Evolutionary conservation across 768 basidiomycete species (phyloP), one percentile per base, ranked within the genome.

Genomic region (Astraeus odoratus): DNA sequence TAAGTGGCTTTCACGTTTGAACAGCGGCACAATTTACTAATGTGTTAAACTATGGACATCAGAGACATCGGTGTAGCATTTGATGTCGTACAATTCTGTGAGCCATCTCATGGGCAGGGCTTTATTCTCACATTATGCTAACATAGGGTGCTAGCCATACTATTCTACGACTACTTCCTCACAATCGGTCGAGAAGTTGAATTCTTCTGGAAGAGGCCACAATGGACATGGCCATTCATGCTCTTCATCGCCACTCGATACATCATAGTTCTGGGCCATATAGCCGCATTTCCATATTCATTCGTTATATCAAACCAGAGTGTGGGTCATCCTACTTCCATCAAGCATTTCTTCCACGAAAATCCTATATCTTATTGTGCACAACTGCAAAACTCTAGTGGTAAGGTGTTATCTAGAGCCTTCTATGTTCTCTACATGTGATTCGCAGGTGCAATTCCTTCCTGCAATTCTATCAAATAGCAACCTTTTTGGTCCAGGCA

Each of bases 241-340:
- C 50, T 72, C 6, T 73, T 73, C 57, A 69, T 64, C 46, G 36
- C 67, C 23, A 72, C 69, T 35, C 67, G 72, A 19, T 73, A 73
- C 42, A 34, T 67, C 27, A 47, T 58, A 2, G 42, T 73, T 13
- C 34, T 70, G 7, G 69, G 67, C 3, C 67, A 68, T 35, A 53
- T 70, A 8, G 69, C 70, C 1, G 57, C 70, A 10, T 45, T 68
- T 40, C 7, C 13, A 13, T 29, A 29, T 29, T 29, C 27, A 13
- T 39, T 69, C 9, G 60, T 68, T 25, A 63, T 52, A 20, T 69
- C 66, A 43, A 69, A 20, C 20, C 19, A 38, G 19, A 23, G 8
- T 5, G 1, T 23, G 20, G 18, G 13, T 35, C 19, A 19, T 1
- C n/a, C 20, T 19, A 20, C 6, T 7, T 6, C 20, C 8, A 20